Conservation (phyloP, 495 filamentous ascomycete species). For the Xylaria venustula region DNA sequence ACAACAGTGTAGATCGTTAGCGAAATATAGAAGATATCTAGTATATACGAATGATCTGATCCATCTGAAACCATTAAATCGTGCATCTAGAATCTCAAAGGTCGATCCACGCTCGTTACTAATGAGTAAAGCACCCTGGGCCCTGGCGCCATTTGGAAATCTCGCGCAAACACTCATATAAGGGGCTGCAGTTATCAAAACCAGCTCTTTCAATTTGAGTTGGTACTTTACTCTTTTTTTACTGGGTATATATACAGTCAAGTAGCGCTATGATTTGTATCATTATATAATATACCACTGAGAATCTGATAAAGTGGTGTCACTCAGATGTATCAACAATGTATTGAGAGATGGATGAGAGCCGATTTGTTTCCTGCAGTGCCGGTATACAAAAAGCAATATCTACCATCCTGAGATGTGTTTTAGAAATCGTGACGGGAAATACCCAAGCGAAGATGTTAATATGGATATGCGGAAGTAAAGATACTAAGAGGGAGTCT, state of each 20-base stretch:
- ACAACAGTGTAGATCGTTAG: background rate
- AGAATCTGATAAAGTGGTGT: constrained; percentile 53
- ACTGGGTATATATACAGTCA: no score
- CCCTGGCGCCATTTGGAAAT: no score
- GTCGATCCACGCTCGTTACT: constrained; percentile 51
- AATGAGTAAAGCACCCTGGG: no score
- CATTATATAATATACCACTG: no score
- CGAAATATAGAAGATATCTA: background rate
- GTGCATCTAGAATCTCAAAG: constrained; percentile 42
- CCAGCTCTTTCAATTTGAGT: no score
- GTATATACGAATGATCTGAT: background rate
- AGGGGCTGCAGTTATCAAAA: no score
- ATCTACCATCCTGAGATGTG: constrained; percentile 44
- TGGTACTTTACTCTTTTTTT: no score
- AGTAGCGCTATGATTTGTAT: no score
- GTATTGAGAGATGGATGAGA: background rate
- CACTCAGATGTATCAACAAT: constrained; percentile 30
- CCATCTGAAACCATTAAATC: constrained; percentile 44
- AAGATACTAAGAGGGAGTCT: constrained; percentile 49
- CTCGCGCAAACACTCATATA: no score
- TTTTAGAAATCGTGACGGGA: constrained; percentile 31
- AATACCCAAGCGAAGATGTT: constrained; percentile 44
- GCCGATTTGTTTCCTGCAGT: constrained; percentile 35
- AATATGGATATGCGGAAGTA: constrained; percentile 57
- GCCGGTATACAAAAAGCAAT: constrained; percentile 55